Evolutionary conservation across 208 protist genomes (phyloP).

Genomic region (Acanthamoeba sp.): DNA sequence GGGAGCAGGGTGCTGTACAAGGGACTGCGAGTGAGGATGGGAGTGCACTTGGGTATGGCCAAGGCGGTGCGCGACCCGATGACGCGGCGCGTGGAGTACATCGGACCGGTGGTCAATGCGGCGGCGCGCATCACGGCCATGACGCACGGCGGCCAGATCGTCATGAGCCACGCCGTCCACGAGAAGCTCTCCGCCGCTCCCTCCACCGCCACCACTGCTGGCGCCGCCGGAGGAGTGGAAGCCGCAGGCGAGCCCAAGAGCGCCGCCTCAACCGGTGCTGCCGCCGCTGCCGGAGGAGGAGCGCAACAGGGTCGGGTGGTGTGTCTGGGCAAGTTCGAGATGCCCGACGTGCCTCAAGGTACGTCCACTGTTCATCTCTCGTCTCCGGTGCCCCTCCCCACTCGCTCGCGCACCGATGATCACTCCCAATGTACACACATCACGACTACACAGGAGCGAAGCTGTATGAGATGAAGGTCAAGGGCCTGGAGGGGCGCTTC

Average conservation of each 20-base stretch:
- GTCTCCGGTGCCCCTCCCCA: too few species aligned
- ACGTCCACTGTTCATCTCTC: too few species aligned
- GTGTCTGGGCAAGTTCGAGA: not conserved
- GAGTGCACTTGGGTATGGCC: not conserved
- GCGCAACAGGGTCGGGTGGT: not conserved
- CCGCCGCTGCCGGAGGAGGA: too few species aligned
- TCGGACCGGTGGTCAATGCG: not conserved
- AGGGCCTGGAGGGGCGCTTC: not conserved
- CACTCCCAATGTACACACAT: too few species aligned
- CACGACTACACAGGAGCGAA: too few species aligned
- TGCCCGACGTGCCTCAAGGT: not conserved
- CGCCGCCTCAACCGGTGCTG: too few species aligned
- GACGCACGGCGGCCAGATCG: slow-evolving; percentile 10
- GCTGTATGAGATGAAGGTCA: not conserved
- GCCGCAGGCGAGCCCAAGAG: too few species aligned
- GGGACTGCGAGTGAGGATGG: slow-evolving; percentile 60
- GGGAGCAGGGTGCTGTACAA: not conserved
- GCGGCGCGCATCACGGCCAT: not conserved
- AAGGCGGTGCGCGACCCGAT: not conserved
- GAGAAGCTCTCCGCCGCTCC: too few species aligned
- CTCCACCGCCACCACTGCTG: too few species aligned
- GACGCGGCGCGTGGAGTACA: not conserved
- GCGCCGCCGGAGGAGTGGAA: too few species aligned
- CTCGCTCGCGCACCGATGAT: too few species aligned
- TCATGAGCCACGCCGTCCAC: not conserved